These are phyloP conservation scores for Vigna angularis DNA, from an alignment of 306 rosid species.

Conservation along the genomic window DNA sequence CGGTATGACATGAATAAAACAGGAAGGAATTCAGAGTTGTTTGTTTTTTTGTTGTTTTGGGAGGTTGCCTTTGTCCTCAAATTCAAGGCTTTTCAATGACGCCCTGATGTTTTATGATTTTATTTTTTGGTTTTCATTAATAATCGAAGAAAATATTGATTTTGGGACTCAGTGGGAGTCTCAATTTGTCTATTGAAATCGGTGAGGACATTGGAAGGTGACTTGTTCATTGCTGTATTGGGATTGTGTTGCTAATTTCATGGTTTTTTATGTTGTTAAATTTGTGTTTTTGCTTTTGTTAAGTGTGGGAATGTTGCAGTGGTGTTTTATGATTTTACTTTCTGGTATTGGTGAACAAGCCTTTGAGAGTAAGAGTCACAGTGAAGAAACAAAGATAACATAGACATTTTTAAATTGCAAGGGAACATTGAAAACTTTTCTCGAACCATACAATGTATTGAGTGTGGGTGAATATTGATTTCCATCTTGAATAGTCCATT, in stretches of 20 bases:
- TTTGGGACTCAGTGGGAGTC: constrained; percentile 48
- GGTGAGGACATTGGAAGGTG: constrained; percentile 81
- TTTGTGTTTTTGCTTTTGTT: not conserved
- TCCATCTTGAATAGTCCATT: not conserved
- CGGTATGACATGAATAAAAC: too few species aligned
- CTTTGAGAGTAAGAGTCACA: not conserved
- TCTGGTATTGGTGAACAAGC: not conserved
- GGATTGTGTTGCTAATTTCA: constrained; percentile 36
- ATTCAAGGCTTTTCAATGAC: too few species aligned
- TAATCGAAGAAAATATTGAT: not conserved
- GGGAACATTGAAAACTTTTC: not conserved
- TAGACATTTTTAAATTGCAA: not conserved
- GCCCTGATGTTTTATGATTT: not conserved
- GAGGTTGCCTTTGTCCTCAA: too few species aligned
- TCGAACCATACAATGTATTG: not conserved
- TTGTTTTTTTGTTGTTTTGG: too few species aligned
- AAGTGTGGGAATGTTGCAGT: constrained; percentile 6
- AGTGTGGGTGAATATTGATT: not conserved
- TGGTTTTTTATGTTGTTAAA: not conserved
- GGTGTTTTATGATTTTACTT: not conserved
- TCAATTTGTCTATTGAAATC: constrained; percentile 74
- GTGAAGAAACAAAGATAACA: not conserved
- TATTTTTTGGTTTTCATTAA: not conserved
- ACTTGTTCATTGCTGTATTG: constrained; percentile 36
- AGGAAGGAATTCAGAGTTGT: too few species aligned